Conservation (phyloP, 441 rosid genomes). For the Eugenia klotzschiana region DNA sequence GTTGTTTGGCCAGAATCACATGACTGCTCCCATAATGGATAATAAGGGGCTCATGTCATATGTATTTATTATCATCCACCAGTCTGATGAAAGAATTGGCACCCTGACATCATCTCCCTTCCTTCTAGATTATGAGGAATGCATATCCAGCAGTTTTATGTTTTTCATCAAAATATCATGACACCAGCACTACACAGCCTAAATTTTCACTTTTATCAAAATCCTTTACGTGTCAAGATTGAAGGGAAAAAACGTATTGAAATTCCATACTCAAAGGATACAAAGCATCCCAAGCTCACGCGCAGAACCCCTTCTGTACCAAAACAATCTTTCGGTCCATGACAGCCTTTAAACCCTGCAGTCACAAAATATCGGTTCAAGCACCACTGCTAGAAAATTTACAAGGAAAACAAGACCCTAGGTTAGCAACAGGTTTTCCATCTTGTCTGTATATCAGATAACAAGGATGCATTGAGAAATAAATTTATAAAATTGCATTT, state of each 20-base stretch:
- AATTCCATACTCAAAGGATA: conserved; percentile 38
- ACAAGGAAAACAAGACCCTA: neutral
- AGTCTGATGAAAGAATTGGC: neutral
- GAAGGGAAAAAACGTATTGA: neutral
- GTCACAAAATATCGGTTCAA: neutral
- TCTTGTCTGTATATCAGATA: neutral
- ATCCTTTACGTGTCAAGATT: neutral
- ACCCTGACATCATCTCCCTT: neutral
- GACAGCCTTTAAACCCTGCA: conserved; percentile 62
- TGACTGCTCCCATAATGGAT: neutral
- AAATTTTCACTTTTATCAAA: neutral
- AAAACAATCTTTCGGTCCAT: conserved; percentile 51
- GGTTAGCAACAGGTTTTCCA: neutral
- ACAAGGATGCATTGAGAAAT: neutral
- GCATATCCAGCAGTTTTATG: neutral
- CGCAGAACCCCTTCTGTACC: conserved; percentile 89
- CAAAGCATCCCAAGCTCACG: conserved; percentile 91
- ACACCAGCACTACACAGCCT: neutral
- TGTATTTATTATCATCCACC: neutral
- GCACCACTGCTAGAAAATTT: neutral
- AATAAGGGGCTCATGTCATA: neutral
- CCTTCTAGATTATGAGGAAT: neutral
- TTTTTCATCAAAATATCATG: neutral
- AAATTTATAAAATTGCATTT: neutral
- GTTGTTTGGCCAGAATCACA: neutral